These are phyloP conservation scores for Phytophthora boehmeriae DNA, from an alignment of 352 stramenopile species.

Conservation along the genomic window DNA sequence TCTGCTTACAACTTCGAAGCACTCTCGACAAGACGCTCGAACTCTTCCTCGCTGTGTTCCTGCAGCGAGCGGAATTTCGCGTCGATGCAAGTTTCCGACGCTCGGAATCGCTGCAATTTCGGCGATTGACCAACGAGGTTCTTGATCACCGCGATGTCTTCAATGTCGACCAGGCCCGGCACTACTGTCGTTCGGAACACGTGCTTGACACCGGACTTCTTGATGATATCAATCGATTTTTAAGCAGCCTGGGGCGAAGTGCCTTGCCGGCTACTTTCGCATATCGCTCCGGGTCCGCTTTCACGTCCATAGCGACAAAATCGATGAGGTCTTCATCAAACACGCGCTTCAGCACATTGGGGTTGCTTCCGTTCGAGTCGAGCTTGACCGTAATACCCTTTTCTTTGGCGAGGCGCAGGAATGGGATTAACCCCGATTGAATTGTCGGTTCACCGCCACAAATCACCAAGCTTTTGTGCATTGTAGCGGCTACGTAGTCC, in stretches of 20 bases:
- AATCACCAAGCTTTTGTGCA: constrained; percentile 34
- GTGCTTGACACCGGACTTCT: constrained; percentile 34
- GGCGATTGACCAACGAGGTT: constrained; percentile 20
- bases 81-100: constrained; percentile 32
- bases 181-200: constrained; percentile 40
- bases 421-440: constrained; percentile 32
- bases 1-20: constrained; percentile 22
- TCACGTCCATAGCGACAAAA: constrained; percentile 40
- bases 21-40: constrained; percentile 24
- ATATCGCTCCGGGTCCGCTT: constrained; percentile 32
- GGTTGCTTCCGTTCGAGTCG: constrained; percentile 41
- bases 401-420: constrained; percentile 32
- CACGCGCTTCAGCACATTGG: constrained; percentile 32
- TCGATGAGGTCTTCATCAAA: constrained; percentile 34
- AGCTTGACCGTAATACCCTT: constrained; percentile 34
- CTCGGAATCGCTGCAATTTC: constrained; percentile 34
- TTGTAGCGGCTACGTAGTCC: constrained; percentile 36
- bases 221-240: constrained; percentile 37
- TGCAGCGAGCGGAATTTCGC: constrained; percentile 25
- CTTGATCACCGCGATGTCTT: constrained; percentile 36
- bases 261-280: constrained; percentile 31
- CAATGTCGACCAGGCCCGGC: constrained; percentile 34
- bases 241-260: constrained; percentile 31
- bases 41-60: constrained; percentile 36
- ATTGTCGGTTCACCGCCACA: constrained; percentile 38